Evolutionary conservation across 257 asterid genomes (phyloP), one percentile per base, ranked within the genome.

Genomic region (Gentiana dahurica): DNA sequence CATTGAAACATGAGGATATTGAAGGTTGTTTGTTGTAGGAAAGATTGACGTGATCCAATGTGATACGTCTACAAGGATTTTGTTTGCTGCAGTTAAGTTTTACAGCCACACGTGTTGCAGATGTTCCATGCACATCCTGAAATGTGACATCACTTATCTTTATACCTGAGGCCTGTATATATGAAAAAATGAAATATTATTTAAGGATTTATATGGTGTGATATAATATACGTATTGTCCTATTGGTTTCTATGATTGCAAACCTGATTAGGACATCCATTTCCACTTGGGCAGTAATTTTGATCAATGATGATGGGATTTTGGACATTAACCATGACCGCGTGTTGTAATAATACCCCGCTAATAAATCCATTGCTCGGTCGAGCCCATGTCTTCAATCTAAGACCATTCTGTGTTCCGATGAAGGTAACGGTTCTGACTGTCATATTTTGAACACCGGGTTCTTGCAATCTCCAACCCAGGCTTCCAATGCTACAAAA

Each of bases 381-480:
- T 72, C 76, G 73, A 5, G 84, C 94, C 90, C 95, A 86, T 36
- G 94, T 60, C 57, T 86, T 86, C 53, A 86, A 70, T 46, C 95
- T 54, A 2, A 86, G 79, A 3, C 95, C 94, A 62, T 83, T 86
- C 57, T 83, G 75, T 1, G 91, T 83, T 70, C 76, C 77, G 0
- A 86, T 83, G 74, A 86, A 86, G 1, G 79, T 71, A 0, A 77
- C 68, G 12, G 77, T 64, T 3, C 74, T 65, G 3, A 86, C 85
- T 0, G 90, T 83, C 24, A 15, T 0, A 15, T 15, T 15, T 15
- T 15, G 24, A 15, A 15, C 24, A 15, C 24, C 24, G 24, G 34
- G 51, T 62, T 73, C 78, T 3, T 68, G 60, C 8, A 34, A 33
- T 39, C 63, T 65, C 35, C 54, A 51, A 34, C 78, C 78, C 49